Evolutionary conservation across 306 rosid species (phyloP).

Genomic region (Mucuna pruriens): DNA sequence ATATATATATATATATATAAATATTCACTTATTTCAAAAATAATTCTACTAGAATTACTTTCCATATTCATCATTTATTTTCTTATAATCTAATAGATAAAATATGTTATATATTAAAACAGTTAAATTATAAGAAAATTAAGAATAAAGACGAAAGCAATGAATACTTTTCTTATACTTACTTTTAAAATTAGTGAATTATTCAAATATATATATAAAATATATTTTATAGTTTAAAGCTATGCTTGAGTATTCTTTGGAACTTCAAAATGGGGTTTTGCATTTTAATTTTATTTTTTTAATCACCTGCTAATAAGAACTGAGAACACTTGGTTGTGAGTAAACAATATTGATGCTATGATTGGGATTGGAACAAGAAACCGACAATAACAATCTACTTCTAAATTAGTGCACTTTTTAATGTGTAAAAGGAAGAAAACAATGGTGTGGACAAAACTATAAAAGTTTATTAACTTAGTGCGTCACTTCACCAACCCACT

Average conservation of each 20-base stretch:
- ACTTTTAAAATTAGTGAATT: too few species aligned
- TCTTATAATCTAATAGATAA: too few species aligned
- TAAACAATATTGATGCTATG: background rate
- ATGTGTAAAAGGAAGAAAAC: background rate
- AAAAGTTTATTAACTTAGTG: slow-evolving; percentile 31
- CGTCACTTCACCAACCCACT: slow-evolving; percentile 44
- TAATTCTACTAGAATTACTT: too few species aligned
- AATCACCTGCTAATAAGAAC: background rate
- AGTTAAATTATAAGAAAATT: too few species aligned
- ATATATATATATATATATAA: too few species aligned
- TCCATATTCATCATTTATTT: too few species aligned
- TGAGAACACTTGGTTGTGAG: background rate
- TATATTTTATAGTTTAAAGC: background rate
- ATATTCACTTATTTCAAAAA: too few species aligned
- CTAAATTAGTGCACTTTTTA: background rate
- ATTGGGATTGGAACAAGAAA: slow-evolving; percentile 9
- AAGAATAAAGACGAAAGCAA: too few species aligned
- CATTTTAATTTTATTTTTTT: slow-evolving; percentile 20
- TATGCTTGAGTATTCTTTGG: background rate
- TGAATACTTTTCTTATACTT: too few species aligned
- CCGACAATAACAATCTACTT: background rate
- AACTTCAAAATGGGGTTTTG: background rate
- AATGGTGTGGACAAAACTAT: slow-evolving; percentile 13
- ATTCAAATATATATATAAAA: too few species aligned
- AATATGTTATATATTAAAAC: too few species aligned